Base-by-base conservation (phyloP, 2,329 filamentous ascomycete genomes). In the Saccharata proteae region DNA sequence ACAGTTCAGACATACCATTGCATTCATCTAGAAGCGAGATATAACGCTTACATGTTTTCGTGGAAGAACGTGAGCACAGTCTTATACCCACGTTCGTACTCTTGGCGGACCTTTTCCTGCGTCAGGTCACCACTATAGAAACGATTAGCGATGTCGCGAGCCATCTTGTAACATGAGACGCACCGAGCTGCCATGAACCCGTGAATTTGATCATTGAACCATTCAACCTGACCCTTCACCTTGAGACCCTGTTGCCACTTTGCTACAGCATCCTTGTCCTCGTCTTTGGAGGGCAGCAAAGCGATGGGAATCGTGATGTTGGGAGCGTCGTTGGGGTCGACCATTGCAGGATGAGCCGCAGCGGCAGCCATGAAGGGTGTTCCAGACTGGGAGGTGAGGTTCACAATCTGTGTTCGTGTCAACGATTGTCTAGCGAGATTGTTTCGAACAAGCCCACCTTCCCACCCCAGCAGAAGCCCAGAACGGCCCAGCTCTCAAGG, bases 381-480 rank as follows among this genome's bases (percentile, higher is more conserved):
- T 25, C 59, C 62, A 35, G 62, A 44, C 32, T 62, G 58, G 4
- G 64, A 61, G n/a, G 61, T 55, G 18, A 74, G 55, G 35, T 67
- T 67, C 28, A 69, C 62, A 40, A 75, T 71, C 62, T 73, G 57
- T 12, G 11, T 8, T 22, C 20, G 8, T n/a, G 20, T 22, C 8
- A 8, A 22, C n/a, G 20, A 22, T 8, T 8, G n/a, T 22, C 8
- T 22, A n/a, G 20, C 8, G 20, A 8, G 8, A 22, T 22, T 8
- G 8, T n/a, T n/a, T 22, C 9, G 17, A 20, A 10, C 10, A 9
- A 22, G 20, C 33, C 11, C 34, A 55, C 49, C 49, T 62, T 63
- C 13, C 62, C 64, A 26, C 67, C 67, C 68, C 69, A 74, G 61
- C 72, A 77, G 61, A 60, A 74, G 10, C 72, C 72, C 16, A 77